Evolutionary conservation across 768 basidiomycete genomes (phyloP).

Genomic region (Boletus speciosus): DNA sequence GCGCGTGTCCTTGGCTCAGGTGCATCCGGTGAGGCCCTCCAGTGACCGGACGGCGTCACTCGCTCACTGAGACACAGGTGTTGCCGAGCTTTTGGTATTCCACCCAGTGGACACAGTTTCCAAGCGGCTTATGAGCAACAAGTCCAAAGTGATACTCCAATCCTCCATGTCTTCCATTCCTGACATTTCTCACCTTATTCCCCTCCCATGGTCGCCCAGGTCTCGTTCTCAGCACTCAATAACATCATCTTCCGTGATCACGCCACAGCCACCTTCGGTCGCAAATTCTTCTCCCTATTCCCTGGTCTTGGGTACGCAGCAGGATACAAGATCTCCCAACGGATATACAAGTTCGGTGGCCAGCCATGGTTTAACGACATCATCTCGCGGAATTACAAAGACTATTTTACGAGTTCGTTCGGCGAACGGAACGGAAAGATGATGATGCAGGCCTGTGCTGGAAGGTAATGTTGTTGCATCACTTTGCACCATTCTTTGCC

Average conservation of each 20-base stretch:
- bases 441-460: slow-evolving; percentile 92
- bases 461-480: slow-evolving; percentile 55
- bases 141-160: slow-evolving; percentile 55
- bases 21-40: slow-evolving; percentile 61
- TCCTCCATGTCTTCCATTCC: background rate
- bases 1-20: slow-evolving; percentile 92
- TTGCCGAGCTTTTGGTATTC: slow-evolving; percentile 93
- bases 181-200: background rate
- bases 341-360: slow-evolving; percentile 97
- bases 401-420: slow-evolving; percentile 76
- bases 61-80: slow-evolving; percentile 46
- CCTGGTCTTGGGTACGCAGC: slow-evolving; percentile 98
- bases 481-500: background rate
- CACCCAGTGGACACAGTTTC: slow-evolving; percentile 97
- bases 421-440: slow-evolving; percentile 95
- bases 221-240: slow-evolving; percentile 58
- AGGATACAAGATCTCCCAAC: slow-evolving; percentile 93
- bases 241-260: slow-evolving; percentile 86
- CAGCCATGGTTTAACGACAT: slow-evolving; percentile 98
- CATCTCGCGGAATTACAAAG: slow-evolving; percentile 77
- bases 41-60: no score
- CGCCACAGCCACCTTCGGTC: slow-evolving; percentile 60
- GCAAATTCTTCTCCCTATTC: slow-evolving; percentile 88
- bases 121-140: slow-evolving; percentile 99
- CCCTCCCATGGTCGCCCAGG: slow-evolving; percentile 36